Evolutionary conservation across 306 rosid genomes (phyloP).

Genomic region (Castanospermum australe): DNA sequence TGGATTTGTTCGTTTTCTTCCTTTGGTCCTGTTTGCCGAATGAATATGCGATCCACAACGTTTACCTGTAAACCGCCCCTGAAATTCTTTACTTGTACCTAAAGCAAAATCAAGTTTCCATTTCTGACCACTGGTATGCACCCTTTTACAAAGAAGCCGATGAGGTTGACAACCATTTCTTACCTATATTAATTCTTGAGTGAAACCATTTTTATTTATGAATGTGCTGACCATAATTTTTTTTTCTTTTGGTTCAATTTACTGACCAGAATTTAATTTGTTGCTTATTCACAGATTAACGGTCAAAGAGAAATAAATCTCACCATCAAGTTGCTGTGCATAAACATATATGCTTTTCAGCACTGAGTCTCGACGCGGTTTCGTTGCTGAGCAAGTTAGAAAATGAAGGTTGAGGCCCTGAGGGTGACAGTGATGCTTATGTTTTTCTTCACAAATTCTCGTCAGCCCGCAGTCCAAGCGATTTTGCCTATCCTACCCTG

Average conservation of each 20-base stretch:
- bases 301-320: conserved; percentile 13
- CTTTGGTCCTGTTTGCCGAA: background rate
- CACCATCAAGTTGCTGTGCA: background rate
- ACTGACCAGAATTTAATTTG: background rate
- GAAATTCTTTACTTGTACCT: conserved; percentile 23
- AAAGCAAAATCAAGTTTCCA: background rate
- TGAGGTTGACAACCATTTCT: conserved; percentile 1
- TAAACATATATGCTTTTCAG: background rate
- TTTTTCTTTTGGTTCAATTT: too few relatives aligned
- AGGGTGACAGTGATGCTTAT: conserved; percentile 24
- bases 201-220: background rate
- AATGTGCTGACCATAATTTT: background rate
- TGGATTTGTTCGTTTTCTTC: background rate
- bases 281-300: background rate
- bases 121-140: background rate
- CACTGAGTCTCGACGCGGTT: conserved; percentile 53
- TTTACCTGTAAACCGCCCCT: background rate
- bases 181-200: background rate
- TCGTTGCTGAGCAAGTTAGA: conserved; percentile 28
- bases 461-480: conserved; percentile 28
- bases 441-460: conserved; percentile 5
- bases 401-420: conserved; percentile 20
- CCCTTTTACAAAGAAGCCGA: background rate
- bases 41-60: conserved; percentile 1
- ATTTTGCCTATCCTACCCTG: background rate